Percentiles rank a stretch among this genome's conserved stretches.
These are phyloP conservation scores for Monosporascus sp. DNA, from an alignment of 2,329 filamentous ascomycete species.

Conservation along the genomic window DNA sequence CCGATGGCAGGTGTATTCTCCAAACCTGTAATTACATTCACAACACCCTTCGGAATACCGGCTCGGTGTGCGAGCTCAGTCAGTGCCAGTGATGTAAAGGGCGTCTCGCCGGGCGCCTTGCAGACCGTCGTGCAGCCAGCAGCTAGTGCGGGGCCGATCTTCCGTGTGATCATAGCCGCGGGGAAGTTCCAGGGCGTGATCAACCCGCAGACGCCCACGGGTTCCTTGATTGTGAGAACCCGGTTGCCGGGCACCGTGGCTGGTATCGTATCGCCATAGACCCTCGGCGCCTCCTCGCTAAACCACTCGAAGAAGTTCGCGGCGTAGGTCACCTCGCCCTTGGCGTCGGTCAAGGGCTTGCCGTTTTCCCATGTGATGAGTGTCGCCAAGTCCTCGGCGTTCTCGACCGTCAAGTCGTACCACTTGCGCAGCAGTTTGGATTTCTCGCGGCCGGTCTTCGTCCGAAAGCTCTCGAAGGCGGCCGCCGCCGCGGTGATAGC, in stretches of 20 bases:
- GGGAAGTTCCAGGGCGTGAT: constrained; percentile 92
- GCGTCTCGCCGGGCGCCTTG: constrained; percentile 89
- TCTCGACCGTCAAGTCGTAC: constrained; percentile 75
- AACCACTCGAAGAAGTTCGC: constrained; percentile 79
- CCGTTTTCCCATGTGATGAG: constrained; percentile 89
- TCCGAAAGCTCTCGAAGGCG: constrained; percentile 67
- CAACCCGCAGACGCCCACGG: constrained; percentile 75
- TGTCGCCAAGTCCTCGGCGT: constrained; percentile 73
- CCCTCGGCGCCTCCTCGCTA: constrained; percentile 68
- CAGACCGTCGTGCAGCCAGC: constrained; percentile 93
- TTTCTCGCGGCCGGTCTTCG: constrained; percentile 68
- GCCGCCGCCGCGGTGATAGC: constrained; percentile 80
- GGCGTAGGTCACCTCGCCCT: constrained; percentile 67
- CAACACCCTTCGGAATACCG: constrained; percentile 82
- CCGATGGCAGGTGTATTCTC: constrained; percentile 79
- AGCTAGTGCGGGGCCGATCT: constrained; percentile 70
- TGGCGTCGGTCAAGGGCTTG: constrained; percentile 72
- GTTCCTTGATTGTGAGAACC: constrained; percentile 74
- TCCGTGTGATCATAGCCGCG: constrained; percentile 68
- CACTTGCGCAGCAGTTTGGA: constrained; percentile 70
- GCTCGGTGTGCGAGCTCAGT: constrained; percentile 82
- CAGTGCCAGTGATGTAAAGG: constrained; percentile 81
- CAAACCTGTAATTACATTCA: constrained; percentile 80
- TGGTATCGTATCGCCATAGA: constrained; percentile 71
- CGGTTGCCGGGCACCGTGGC: constrained; percentile 66